These are phyloP conservation scores for Castanea crenata DNA, from an alignment of 306 rosid species.

Conservation along the genomic window DNA sequence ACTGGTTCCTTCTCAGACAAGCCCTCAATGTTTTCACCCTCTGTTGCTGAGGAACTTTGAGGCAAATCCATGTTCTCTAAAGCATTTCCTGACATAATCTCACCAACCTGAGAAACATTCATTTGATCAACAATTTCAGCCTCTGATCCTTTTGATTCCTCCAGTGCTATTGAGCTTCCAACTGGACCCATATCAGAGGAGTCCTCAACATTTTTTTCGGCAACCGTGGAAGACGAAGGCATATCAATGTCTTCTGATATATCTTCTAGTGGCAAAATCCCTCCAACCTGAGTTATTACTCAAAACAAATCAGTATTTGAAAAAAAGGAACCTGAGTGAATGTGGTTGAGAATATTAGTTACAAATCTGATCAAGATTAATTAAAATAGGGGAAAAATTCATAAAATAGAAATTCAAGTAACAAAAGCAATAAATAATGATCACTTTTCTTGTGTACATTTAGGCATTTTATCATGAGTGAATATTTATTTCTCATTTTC, in stretches of 20 bases:
- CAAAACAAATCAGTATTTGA: background rate
- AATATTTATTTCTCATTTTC: background rate
- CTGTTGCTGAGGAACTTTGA: background rate
- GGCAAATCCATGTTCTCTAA: background rate
- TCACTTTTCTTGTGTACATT: no score
- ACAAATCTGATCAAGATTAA: no score
- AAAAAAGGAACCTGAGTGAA: no score
- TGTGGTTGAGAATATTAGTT: no score
- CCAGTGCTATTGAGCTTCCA: slow-evolving; percentile 11
- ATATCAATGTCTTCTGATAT: slow-evolving; percentile 1
- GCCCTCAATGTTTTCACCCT: background rate
- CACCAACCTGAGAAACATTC: slow-evolving; percentile 4
- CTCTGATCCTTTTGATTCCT: slow-evolving; percentile 17
- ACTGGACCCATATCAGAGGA: slow-evolving; percentile 15
- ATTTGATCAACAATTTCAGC: background rate
- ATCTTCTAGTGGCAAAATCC: slow-evolving; percentile 13
- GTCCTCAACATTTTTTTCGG: slow-evolving; percentile 6
- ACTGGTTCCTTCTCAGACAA: background rate
- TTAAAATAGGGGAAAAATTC: no score
- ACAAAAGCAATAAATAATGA: background rate
- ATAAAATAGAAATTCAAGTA: background rate
- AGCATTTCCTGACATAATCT: background rate
- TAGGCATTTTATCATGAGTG: background rate
- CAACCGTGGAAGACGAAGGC: background rate
- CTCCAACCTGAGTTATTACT: background rate